Evolutionary conservation across 2,329 filamentous ascomycete genomes (phyloP).

Genomic region (Exophiala sp.): DNA sequence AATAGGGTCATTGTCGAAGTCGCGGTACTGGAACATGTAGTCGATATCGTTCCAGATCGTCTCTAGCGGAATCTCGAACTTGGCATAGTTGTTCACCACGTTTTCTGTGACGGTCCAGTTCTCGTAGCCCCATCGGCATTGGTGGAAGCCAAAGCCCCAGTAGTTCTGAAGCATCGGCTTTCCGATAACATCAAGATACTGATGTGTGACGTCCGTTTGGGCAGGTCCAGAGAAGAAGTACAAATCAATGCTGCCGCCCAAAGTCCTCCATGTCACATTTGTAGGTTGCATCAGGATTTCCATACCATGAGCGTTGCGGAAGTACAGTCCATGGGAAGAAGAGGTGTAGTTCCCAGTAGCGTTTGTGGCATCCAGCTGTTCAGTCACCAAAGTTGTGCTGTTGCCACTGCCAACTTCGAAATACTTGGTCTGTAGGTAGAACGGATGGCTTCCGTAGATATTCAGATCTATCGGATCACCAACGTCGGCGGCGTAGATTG

Average conservation of each 20-base stretch:
- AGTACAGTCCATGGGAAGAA: conserved; percentile 69
- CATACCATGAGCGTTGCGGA: conserved; percentile 72
- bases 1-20: conserved; percentile 56
- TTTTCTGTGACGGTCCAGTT: conserved; percentile 63
- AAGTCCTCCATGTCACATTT: conserved; percentile 67
- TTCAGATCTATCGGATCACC: conserved; percentile 63
- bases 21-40: conserved; percentile 59
- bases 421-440: conserved; percentile 78
- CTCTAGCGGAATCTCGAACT: conserved; percentile 56
- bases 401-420: conserved; percentile 55
- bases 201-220: conserved; percentile 63
- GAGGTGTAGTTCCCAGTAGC: conserved; percentile 52
- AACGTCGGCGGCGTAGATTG: conserved; percentile 65
- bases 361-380: conserved; percentile 47
- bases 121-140: conserved; percentile 78
- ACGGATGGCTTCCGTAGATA: conserved; percentile 72
- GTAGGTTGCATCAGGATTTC: conserved; percentile 64
- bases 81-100: conserved; percentile 52
- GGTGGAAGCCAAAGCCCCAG: conserved; percentile 76
- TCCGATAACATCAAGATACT: conserved; percentile 69
- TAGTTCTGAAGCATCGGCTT: conserved; percentile 77
- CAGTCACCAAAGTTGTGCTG: conserved; percentile 51
- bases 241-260: conserved; percentile 74
- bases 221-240: conserved; percentile 75
- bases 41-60: conserved; percentile 45